Base-by-base conservation (phyloP, 108 stramenopile genomes). In the Fistulifera pelliculosa region DNA sequence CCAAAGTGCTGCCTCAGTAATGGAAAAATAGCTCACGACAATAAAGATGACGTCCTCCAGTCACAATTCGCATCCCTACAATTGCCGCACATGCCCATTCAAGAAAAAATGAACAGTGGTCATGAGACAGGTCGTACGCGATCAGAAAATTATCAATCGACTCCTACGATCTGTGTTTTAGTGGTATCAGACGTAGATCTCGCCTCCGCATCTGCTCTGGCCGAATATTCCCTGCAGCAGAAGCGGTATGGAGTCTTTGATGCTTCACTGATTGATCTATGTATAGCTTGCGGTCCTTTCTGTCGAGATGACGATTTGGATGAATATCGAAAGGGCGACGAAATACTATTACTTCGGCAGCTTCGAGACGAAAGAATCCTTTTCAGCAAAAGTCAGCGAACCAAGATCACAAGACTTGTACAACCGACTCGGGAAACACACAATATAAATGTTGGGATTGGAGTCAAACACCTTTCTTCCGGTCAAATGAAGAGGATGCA, bases 281-380 rank as follows among this genome's bases (percentile, higher is more conserved):
- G 76, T 40, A 65, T 77, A 49, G 76, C 71, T 14, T 65, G 70
- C 45, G 76, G 76, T 45, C 68, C 76, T 28, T 77, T 73, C 65
- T 56, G 62, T 35, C 58, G 64, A 27, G 68, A 69, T 25, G 63
- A 69, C 7, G 74, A 75, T 52, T 51, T 69, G 31, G 25, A 42
- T 22, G 17, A 41, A 11, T 65, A 72, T 44, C 49, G 53, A 15
- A 53, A 53, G 41, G 71, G 71, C 0, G 23, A 54, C n/a, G 54
- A 60, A 19, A 48, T 54, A 26, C 26, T 31, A 12, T 49, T 59
- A 41, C 40, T 50, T 6, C 48, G 16, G 27, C 1, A 60, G 5
- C 60, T 11, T 5, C 12, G n/a, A 17, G n/a, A 54, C 27, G 53
- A 54, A n/a, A 38, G 18, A 15, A 8, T 55, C 54, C n/a, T 45